Base-by-base conservation (phyloP, 306 rosid species). In the Medicago lupulina region DNA sequence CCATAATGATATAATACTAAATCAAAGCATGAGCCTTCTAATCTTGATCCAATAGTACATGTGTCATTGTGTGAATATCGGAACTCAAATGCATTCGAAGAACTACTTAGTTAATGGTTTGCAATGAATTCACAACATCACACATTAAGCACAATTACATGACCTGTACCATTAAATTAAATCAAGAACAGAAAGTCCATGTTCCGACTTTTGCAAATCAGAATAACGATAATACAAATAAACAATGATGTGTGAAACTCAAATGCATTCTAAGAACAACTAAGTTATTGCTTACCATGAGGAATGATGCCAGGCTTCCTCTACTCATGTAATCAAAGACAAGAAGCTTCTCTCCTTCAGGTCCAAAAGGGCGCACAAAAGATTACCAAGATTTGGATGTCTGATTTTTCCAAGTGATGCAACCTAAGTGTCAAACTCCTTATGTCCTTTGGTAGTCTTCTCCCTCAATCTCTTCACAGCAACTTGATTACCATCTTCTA, bases 401-500 rank as follows among this genome's bases (percentile, higher is more conserved):
- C 97, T 73, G 63, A 93, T 91, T 76, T 84, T 90, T 28, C 98
- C 98, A 47, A 93, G 88, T 62, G 85, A 82, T 12, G 93, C 95
- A 83, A 83, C 95, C 77, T 90, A 97, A 14, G 86, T 50, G 74
- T 93, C 98, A 36, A 93, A 93, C 78, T 93, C 98, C 76, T 90
- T 90, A 25, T 82, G 95, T 19, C 96, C 93, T 58, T 93, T 93
- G 7, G 98, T 90, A 38, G 85, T 86, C 76, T 93, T 93, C 61
- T 93, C 98, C 68, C 98, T 89, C 89, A 93, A 49, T 76, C 98
- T 90, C 77, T 93, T 93, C 83, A 93, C 98, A 25, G 93, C 95
- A 80, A 93, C 96, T 69, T 88, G 89, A 83, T 89, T 79, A 3
- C 91, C 95, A 86, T 93, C 96, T 70, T 93, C 98, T 54, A 93